Conservation (phyloP, 2,329 filamentous ascomycete genomes). For the Dothistroma septosporum region DNA sequence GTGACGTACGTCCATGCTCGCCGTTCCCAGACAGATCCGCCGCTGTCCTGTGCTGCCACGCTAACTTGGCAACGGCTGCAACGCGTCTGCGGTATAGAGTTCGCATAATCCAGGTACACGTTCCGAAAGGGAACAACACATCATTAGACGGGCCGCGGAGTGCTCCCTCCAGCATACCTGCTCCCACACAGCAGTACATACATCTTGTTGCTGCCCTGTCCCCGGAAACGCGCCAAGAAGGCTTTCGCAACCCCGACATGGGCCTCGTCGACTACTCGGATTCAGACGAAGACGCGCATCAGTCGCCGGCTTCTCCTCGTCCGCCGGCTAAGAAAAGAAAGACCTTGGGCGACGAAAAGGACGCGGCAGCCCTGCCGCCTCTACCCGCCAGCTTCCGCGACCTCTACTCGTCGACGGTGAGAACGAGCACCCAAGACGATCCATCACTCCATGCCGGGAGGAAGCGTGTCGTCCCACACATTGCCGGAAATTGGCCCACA, state of each 20-base stretch:
- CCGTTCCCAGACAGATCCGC: no score
- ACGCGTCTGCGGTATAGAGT: no score
- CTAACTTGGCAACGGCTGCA: no score
- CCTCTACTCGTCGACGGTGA: slow-evolving; percentile 77
- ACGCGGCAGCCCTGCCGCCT: slow-evolving; percentile 43
- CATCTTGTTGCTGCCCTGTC: no score
- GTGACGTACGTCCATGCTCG: no score
- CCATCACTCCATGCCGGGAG: slow-evolving; percentile 81
- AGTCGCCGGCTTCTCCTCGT: slow-evolving; percentile 18
- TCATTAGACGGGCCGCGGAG: no score
- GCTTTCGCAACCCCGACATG: slow-evolving; percentile 41
- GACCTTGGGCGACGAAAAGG: slow-evolving; percentile 1
- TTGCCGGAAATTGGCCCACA: slow-evolving; percentile 86
- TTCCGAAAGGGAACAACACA: no score
- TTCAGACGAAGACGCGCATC: slow-evolving; percentile 44
- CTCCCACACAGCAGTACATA: no score
- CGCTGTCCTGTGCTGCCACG: no score
- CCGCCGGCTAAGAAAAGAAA: slow-evolving; percentile 24
- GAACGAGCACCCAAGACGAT: slow-evolving; percentile 74
- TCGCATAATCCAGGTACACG: no score
- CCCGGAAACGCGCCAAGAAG: neutral
- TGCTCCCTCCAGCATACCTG: no score
- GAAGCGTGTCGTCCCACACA: slow-evolving; percentile 75
- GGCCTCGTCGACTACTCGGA: slow-evolving; percentile 63
- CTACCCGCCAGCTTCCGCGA: slow-evolving; percentile 80